phyloP scores from a whole-genome alignment of 2,329 filamentous ascomycete genomes.

The Microthyrium microscopicum region DNA sequence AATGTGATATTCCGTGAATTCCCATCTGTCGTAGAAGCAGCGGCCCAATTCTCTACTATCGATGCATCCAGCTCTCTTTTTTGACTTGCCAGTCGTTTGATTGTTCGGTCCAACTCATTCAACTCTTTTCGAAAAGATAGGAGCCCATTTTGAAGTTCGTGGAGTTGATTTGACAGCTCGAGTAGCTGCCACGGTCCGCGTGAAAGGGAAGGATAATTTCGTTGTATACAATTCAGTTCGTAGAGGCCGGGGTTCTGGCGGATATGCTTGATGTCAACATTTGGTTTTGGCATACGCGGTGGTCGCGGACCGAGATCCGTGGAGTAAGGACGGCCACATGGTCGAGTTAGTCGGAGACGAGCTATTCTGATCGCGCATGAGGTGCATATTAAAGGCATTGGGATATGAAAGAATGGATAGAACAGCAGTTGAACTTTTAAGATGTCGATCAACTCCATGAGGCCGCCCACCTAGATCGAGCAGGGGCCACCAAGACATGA shows the following conservation, averaged over 20 bases:
- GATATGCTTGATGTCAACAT: conserved; percentile 76
- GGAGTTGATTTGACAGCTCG: conserved; percentile 29
- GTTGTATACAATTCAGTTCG: conserved; percentile 63
- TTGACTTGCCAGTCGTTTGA: conserved; percentile 42
- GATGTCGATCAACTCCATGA: too few species aligned
- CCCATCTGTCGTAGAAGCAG: conserved; percentile 15
- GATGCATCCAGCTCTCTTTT: conserved; percentile 51
- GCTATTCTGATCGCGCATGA: conserved; percentile 1
- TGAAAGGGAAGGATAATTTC: conserved; percentile 54
- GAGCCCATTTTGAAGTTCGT: conserved; percentile 11
- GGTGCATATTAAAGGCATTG: too few species aligned
- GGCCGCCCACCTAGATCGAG: too few species aligned
- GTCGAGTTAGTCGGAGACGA: conserved; percentile 11
- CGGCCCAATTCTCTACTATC: conserved; percentile 38
- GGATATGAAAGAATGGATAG: too few species aligned
- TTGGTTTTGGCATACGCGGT: conserved; percentile 59
- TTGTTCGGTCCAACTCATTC: conserved; percentile 6
- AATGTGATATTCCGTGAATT: conserved; percentile 21
- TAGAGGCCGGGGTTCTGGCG: conserved; percentile 69
- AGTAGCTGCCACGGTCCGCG: conserved; percentile 37
- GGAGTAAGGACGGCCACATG: conserved; percentile 25
- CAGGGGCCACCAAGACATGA: too few species aligned
- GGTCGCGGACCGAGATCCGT: too few species aligned
- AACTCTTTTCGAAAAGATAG: too few species aligned
- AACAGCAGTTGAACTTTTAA: too few species aligned